Evolutionary conservation across 805 yeast genomes (phyloP), one percentile per base, ranked within the genome.

Genomic region (Lipomyces japonicus): DNA sequence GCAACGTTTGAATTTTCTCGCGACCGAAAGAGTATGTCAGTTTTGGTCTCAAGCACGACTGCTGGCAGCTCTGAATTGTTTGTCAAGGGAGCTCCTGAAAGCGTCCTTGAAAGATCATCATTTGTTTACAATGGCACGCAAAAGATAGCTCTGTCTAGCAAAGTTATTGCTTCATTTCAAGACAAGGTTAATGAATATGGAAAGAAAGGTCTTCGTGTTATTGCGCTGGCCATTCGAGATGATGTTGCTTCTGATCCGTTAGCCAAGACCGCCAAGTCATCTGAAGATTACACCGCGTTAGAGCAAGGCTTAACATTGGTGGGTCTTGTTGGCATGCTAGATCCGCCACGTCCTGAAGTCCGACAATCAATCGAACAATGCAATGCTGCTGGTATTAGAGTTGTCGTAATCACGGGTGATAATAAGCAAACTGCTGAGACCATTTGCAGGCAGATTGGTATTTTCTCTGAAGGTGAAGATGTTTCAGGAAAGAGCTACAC

Each of bases 11-110:
- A 58, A 67, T 78, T 67, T 71, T 75, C 71, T 53, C 74, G 66
- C 64, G 78, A 55, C 63, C 71, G 74, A 42, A 78, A 77, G 61
- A 69, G 79, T 57, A 78, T 78, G 82, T 74, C 80, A 12, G 78
- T 77, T 2, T 58, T 76, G 16, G 71, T 73, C 39, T 53, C 61
- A 19, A 57, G 68, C 14, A 37, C 47, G 10, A 30, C 38, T 24
- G 59, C 63, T 21, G 62, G 55, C 18, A 47, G 48, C 4, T 38
- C 46, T 12, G 47, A 38, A 9, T 57, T 73, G 30, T 71, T 73
- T 45, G 73, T 78, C 14, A 78, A 78, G 60, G 82, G 82, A 53
- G 82, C 82, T 0, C 80, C 79, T 22, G 82, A 78, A 63, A 67
- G 74, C 44, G 59, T 78, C 35, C 60, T 78, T 39, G 65, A 62